Percentiles rank a stretch among this genome's conserved stretches.
phyloP scores from a whole-genome alignment of 177 flowering plant genomes.

The Tripterygium wilfordii region DNA sequence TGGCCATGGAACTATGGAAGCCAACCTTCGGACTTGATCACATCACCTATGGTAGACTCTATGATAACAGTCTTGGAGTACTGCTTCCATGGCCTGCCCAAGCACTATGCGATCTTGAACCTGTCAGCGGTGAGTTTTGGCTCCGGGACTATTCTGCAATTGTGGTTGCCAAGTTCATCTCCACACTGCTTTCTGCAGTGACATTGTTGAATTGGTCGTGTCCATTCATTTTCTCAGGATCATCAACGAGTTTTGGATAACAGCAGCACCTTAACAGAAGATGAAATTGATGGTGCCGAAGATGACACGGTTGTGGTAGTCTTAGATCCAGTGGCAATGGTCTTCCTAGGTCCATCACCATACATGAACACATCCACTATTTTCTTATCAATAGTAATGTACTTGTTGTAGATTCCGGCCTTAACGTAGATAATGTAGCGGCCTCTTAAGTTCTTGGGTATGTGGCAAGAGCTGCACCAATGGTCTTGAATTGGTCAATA shows the following conservation, averaged over 20 bases:
- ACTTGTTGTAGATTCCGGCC: conserved; percentile 47
- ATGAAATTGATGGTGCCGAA: conserved; percentile 59
- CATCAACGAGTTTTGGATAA: conserved; percentile 46
- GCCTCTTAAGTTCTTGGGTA: conserved; percentile 22
- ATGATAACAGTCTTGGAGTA: conserved; percentile 31
- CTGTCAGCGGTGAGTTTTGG: conserved; percentile 18
- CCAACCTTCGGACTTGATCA: conserved; percentile 48
- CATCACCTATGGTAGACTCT: conserved; percentile 30
- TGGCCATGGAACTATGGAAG: conserved; percentile 32
- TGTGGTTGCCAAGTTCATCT: conserved; percentile 24
- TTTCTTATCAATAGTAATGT: conserved; percentile 18
- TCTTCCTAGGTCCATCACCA: conserved; percentile 56
- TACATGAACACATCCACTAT: conserved; percentile 35
- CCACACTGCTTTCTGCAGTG: conserved; percentile 38
- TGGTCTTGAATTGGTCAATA: conserved; percentile 46
- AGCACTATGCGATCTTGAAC: conserved; percentile 23
- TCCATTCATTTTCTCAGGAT: conserved; percentile 29
- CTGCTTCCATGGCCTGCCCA: conserved; percentile 60
- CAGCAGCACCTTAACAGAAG: conserved; percentile 34
- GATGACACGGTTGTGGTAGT: conserved; percentile 46
- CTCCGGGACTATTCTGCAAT: conserved; percentile 45
- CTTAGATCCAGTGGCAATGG: conserved; percentile 38
- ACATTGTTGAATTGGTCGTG: conserved; percentile 30
- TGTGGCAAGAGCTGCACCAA: conserved; percentile 40
- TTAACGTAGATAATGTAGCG: conserved; percentile 43